phyloP scores from a whole-genome alignment of 768 basidiomycete genomes.

The Russula olivacea region DNA sequence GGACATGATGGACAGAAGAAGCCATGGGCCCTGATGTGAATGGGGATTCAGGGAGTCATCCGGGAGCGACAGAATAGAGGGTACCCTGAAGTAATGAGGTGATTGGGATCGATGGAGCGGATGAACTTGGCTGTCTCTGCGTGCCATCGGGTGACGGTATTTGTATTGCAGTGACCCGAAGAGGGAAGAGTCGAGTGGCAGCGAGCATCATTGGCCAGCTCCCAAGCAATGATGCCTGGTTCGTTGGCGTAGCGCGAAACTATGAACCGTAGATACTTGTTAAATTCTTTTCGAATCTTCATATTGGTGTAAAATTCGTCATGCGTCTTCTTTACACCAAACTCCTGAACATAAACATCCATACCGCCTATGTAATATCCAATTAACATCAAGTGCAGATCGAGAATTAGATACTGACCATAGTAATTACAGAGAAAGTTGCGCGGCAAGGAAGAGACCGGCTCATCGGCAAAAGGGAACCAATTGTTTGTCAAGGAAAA shows the following conservation, averaged over 20 bases:
- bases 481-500: conserved; percentile 26
- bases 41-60: neutral
- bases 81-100: conserved; percentile 35
- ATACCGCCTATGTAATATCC: conserved; percentile 33
- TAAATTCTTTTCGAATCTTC: conserved; percentile 27
- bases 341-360: conserved; percentile 35
- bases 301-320: conserved; percentile 37
- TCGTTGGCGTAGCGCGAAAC: conserved; percentile 19
- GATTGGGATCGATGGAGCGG: conserved; percentile 32
- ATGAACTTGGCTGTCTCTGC: conserved; percentile 29
- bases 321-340: conserved; percentile 30
- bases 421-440: conserved; percentile 32
- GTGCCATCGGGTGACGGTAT: conserved; percentile 32
- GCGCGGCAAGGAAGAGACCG: conserved; percentile 24
- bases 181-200: conserved; percentile 17
- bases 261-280: conserved; percentile 13
- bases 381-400: neutral
- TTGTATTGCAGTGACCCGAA: conserved; percentile 28
- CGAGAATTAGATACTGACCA: conserved; percentile 22
- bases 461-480: conserved; percentile 7
- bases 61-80: neutral
- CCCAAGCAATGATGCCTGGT: conserved; percentile 21
- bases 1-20: conserved; percentile 34
- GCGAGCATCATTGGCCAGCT: conserved; percentile 26
- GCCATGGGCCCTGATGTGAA: conserved; percentile 26